Evolutionary conservation across 495 filamentous ascomycete species (phyloP).

Genomic region (Hypoxylon cercidicola): DNA sequence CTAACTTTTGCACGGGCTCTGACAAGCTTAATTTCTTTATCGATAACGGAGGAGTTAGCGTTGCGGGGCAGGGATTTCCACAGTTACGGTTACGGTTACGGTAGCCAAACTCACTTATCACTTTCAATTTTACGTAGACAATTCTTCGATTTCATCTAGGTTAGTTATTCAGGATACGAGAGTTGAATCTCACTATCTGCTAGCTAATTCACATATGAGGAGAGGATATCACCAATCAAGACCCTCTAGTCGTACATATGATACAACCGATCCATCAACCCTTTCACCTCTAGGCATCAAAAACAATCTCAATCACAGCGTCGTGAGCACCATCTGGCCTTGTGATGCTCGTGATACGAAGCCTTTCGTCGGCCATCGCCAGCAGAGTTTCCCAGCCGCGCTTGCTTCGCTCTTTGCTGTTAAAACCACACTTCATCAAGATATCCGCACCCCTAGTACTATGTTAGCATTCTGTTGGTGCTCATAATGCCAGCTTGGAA

Average conservation of each 20-base stretch:
- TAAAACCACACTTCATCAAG: constrained; percentile 41
- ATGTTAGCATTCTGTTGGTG: not conserved
- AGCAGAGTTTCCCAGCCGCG: constrained; percentile 38
- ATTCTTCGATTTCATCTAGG: no score
- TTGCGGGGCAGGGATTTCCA: no score
- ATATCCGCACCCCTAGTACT: constrained; percentile 31
- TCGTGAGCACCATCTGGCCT: constrained; percentile 37
- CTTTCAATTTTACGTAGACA: no score
- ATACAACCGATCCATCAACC: not conserved
- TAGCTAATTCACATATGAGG: not conserved
- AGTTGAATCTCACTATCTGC: not conserved
- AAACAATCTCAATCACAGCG: constrained; percentile 39
- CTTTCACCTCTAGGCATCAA: constrained; percentile 29
- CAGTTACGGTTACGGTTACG: no score
- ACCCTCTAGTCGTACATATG: not conserved
- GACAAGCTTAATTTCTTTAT: constrained; percentile 6
- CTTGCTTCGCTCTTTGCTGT: constrained; percentile 41
- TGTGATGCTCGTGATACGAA: constrained; percentile 33
- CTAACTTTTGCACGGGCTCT: not conserved
- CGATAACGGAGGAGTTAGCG: constrained; percentile 20
- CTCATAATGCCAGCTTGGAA: not conserved
- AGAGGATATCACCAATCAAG: constrained; percentile 3
- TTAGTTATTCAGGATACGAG: not conserved
- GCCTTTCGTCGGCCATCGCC: constrained; percentile 36
- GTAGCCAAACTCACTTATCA: no score